Base-by-base conservation (phyloP, 441 rosid genomes). In the Pelargonium citronellum region DNA sequence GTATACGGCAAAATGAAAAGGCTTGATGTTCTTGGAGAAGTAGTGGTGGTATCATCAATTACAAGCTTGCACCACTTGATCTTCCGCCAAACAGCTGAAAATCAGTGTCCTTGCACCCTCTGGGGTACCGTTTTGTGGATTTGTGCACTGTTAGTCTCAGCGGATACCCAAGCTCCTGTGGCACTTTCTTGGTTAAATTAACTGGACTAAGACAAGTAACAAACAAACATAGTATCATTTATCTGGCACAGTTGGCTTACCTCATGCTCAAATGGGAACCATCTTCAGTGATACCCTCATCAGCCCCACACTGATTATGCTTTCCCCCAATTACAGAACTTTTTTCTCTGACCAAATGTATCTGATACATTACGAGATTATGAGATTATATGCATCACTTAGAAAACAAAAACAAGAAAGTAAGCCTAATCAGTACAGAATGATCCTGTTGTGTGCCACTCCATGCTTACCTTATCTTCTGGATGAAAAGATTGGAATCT, bases 391-490 rank as follows among this genome's bases (percentile, higher is more conserved):
- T 66, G 60, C 16, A 61, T 66, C 61, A 39, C 67, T 41, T 30
- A 66, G 58, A 67, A 22, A 30, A 15, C 24, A 73, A 5, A 62
- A 64, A 12, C 72, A 22, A 10, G 7, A 39, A 1, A 63, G 55
- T 43, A 41, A 30, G 3, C 19, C 62, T 16, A 57, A 61, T 61
- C 39, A 61, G 65, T 61, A 22, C 4, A 61, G 65, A 57, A 3
- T 61, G 30, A 11, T 24, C 65, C 13, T 6, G 11, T 24, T 10
- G 16, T 3, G 3, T 60, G 30, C 13, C 12, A n/a, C 37, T 60
- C 55, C n/a, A 69, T 34, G 74, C 77, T 79, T 80, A 89, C 92
- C 91, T 87, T 87, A 76, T 84, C 76, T 72, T 83, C 87, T 83
- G 80, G 83, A 80, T 77, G 90, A 77, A 87, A 74, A 74, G 81